These are phyloP conservation scores for Xerocomus spinulosus DNA, from an alignment of 768 basidiomycete species.

Conservation along the genomic window DNA sequence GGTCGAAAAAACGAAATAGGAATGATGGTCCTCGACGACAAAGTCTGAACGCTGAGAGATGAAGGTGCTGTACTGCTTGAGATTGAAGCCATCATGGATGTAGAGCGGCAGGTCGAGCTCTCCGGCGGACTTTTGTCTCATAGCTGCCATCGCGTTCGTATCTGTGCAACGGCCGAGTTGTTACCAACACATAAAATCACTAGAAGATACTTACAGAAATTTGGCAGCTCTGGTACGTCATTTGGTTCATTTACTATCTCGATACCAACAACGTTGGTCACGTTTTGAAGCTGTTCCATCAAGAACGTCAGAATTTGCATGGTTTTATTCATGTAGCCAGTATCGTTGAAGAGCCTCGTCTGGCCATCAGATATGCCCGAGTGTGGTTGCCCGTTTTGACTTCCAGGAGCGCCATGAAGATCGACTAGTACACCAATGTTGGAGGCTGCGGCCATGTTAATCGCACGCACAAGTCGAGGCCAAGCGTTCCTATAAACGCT, in stretches of 20 bases:
- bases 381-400: slow-evolving; percentile 38
- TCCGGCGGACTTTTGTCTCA: slow-evolving; percentile 18
- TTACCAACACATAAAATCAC: not conserved
- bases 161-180: slow-evolving; percentile 3
- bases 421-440: slow-evolving; percentile 51
- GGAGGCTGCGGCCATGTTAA: slow-evolving; percentile 37
- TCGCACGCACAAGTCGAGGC: slow-evolving; percentile 34
- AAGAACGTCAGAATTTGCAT: slow-evolving; percentile 38
- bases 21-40: slow-evolving; percentile 70
- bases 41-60: slow-evolving; percentile 52
- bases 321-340: slow-evolving; percentile 36
- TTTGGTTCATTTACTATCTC: slow-evolving; percentile 55
- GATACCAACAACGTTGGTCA: slow-evolving; percentile 53
- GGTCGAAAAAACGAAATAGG: slow-evolving; percentile 63
- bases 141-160: slow-evolving; percentile 18
- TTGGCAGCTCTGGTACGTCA: slow-evolving; percentile 42
- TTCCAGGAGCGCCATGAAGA: slow-evolving; percentile 50
- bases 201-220: slow-evolving; percentile 26
- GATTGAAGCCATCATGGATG: slow-evolving; percentile 66
- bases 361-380: slow-evolving; percentile 38
- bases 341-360: slow-evolving; percentile 35
- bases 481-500: slow-evolving; percentile 42
- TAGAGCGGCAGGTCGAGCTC: slow-evolving; percentile 52
- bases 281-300: slow-evolving; percentile 30
- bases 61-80: slow-evolving; percentile 32